phyloP scores from a whole-genome alignment of 2,329 filamentous ascomycete species.

The Pseudogymnoascus sp. region DNA sequence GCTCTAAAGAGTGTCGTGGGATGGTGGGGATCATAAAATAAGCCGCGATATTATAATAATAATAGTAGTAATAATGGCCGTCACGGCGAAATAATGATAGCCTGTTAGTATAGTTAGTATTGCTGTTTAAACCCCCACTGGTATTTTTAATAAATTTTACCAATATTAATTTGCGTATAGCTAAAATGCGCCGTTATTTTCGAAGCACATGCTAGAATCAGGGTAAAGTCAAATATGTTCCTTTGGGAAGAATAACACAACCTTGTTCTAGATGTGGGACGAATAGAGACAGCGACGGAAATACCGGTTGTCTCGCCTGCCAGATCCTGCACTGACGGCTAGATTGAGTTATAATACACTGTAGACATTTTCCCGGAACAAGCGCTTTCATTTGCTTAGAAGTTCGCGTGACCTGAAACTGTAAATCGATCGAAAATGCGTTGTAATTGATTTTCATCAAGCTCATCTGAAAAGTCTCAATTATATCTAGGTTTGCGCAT shows the following conservation, averaged over 20 bases:
- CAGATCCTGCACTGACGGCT: background rate
- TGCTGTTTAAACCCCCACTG: background rate
- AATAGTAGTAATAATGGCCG: background rate
- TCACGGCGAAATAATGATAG: background rate
- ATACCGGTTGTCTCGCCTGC: constrained; percentile 5
- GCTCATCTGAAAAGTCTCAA: constrained; percentile 4
- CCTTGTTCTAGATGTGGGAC: background rate
- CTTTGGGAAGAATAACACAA: background rate
- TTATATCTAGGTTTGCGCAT: constrained; percentile 2
- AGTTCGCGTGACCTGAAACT: background rate
- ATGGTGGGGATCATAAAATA: background rate
- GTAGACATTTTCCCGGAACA: background rate
- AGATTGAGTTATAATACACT: background rate
- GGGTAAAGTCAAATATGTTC: background rate
- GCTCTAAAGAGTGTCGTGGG: background rate
- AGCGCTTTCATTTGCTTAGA: background rate
- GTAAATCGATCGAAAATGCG: background rate
- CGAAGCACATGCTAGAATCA: background rate
- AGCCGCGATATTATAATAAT: background rate
- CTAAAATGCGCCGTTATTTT: background rate
- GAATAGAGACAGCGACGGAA: background rate
- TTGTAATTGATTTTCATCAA: background rate
- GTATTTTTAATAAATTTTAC: background rate
- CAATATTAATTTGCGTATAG: background rate
- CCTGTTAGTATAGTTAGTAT: background rate